Conservation (phyloP, 139 green algal genomes). For the Chlorella ohadii region DNA sequence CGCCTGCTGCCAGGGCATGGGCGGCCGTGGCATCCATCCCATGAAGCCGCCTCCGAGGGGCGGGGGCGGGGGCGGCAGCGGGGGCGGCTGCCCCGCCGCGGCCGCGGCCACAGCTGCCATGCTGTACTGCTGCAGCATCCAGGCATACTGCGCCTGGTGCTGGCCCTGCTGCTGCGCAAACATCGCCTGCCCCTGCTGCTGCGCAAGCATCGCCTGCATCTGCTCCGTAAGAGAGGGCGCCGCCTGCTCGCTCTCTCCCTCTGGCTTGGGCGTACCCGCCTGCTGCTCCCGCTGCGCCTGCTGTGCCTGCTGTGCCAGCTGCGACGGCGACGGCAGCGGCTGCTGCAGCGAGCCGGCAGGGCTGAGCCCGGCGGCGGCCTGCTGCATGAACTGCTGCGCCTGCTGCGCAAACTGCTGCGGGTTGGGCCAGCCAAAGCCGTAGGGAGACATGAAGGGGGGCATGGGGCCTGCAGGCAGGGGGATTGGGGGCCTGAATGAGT, state of each 20-base stretch:
- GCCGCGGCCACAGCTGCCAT: constrained; percentile 18
- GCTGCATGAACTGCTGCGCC: background rate
- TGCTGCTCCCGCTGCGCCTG: constrained; percentile 26
- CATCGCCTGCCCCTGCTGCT: constrained; percentile 24
- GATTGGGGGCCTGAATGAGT: background rate
- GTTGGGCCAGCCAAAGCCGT: constrained; percentile 10
- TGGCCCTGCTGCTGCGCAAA: constrained; percentile 8
- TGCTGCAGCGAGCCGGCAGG: background rate
- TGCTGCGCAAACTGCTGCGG: constrained; percentile 9
- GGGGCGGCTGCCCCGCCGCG: constrained; percentile 1
- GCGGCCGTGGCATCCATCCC: background rate
- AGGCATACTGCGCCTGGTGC: constrained; percentile 29
- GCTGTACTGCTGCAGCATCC: constrained; percentile 34
- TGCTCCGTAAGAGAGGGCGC: background rate
- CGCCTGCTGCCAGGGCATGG: constrained; percentile 20
- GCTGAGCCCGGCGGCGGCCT: too few species aligned
- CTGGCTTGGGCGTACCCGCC: background rate
- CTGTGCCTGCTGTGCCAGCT: constrained; percentile 1
- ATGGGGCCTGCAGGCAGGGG: background rate
- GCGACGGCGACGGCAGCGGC: background rate
- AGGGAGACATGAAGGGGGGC: background rate
- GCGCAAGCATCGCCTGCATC: constrained; percentile 15
- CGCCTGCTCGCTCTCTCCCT: background rate
- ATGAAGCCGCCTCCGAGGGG: background rate
- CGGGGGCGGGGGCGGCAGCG: constrained; percentile 5